Percentiles rank a stretch among this genome's conserved stretches.
Evolutionary conservation across 305 asterid species (phyloP).

Genomic region (Solanum hybrid): DNA sequence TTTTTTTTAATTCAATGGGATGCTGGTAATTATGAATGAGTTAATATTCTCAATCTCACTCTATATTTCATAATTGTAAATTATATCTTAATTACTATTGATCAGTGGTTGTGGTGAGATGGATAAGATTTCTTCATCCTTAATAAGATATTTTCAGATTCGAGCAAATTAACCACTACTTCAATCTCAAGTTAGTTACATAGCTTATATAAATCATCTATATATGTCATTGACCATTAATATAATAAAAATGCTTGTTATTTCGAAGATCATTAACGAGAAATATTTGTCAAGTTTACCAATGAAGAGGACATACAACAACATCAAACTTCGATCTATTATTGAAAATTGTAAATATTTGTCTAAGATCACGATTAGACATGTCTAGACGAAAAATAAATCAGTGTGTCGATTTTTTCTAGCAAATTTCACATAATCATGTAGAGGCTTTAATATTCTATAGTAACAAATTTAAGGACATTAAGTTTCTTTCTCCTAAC

Average conservation of each 20-base stretch:
- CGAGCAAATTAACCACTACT: not conserved
- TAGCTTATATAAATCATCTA: not conserved
- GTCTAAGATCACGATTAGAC: not conserved
- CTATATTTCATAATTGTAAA: too few relatives aligned
- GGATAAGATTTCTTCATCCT: rapidly evolving
- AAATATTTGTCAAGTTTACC: not conserved
- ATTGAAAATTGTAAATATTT: not conserved
- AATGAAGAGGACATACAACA: not conserved
- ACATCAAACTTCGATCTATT: too few relatives aligned
- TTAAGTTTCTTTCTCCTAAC: not conserved
- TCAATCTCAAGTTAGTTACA: not conserved
- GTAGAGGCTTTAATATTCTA: not conserved
- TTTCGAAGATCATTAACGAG: not conserved
- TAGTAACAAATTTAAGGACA: not conserved
- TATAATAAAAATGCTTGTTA: not conserved
- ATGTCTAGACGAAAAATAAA: not conserved
- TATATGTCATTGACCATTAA: not conserved
- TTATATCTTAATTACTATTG: too few relatives aligned
- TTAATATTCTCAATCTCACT: too few relatives aligned
- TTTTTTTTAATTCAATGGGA: too few relatives aligned
- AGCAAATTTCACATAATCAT: not conserved
- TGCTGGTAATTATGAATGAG: too few relatives aligned
- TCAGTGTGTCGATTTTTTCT: not conserved
- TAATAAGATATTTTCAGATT: not conserved
- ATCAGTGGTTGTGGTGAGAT: not conserved